Conservation (phyloP, 2,329 filamentous ascomycete species). For the Aspergillus pseudonomiae region DNA sequence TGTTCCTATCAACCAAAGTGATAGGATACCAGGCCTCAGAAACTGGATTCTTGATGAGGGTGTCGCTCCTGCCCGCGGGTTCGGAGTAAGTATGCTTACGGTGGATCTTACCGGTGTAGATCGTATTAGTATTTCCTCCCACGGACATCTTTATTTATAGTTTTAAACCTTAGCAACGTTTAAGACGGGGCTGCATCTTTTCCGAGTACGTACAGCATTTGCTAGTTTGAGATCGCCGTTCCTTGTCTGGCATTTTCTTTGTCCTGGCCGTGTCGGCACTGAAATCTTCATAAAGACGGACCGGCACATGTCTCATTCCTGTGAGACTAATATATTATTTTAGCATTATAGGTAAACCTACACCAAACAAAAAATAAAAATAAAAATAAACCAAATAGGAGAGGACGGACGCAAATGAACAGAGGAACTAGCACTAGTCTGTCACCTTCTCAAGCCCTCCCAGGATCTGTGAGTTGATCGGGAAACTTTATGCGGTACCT, state of each 20-base stretch:
- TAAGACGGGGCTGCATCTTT: background rate
- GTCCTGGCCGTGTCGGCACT: background rate
- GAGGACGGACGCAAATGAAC: background rate
- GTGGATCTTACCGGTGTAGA: constrained; percentile 1
- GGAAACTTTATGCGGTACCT: constrained; percentile 5
- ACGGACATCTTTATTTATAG: constrained; percentile 2
- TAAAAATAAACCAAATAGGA: background rate
- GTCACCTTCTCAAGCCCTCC: no score
- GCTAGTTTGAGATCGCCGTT: background rate
- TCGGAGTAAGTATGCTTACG: background rate
- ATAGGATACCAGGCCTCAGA: no score
- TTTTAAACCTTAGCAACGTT: background rate
- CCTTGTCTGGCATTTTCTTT: background rate
- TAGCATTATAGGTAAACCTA: background rate
- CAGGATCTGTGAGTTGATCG: background rate
- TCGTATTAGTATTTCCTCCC: background rate
- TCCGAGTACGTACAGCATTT: background rate
- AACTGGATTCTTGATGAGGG: no score
- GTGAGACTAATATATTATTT: background rate
- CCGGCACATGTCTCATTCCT: background rate
- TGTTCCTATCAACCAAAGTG: background rate
- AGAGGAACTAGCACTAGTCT: background rate
- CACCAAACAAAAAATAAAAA: background rate
- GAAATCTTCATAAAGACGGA: background rate
- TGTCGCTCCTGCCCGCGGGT: background rate